A percentile compares a stretch with the other conserved stretches of the same genome.
Evolutionary conservation across 2,329 filamentous ascomycete genomes (phyloP).

Genomic region (Lizonia empirigonia): DNA sequence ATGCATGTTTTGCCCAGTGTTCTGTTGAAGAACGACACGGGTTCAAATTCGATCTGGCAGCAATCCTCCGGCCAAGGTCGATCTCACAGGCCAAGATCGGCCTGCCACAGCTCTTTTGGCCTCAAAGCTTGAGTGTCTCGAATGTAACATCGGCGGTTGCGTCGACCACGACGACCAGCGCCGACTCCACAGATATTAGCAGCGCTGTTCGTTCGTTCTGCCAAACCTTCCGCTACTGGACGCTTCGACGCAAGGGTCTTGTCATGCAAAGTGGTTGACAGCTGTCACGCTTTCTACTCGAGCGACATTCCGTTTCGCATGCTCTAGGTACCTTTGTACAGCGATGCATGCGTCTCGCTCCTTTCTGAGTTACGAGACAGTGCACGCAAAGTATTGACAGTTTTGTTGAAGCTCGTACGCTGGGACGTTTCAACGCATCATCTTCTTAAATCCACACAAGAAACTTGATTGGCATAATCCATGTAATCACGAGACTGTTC

Average conservation of each 20-base stretch:
- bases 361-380: not conserved
- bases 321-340: not conserved
- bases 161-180: constrained; percentile 14
- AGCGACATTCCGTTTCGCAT: not conserved
- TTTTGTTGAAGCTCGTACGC: no score
- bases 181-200: not conserved
- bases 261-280: constrained; percentile 10
- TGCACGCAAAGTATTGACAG: not conserved
- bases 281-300: constrained; percentile 14
- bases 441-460: no score
- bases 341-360: not conserved
- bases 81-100: constrained; percentile 17
- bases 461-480: no score
- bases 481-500: no score
- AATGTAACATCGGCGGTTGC: constrained; percentile 14
- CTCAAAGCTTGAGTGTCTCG: constrained; percentile 7
- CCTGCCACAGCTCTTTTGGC: constrained; percentile 6
- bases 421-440: no score
- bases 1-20: not conserved
- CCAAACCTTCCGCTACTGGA: not conserved
- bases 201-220: not conserved
- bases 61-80: constrained; percentile 6
- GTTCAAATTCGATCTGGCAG: constrained; percentile 4
- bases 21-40: not conserved
- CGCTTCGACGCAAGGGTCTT: not conserved